A percentile compares a stretch with the other conserved stretches of the same genome.
Evolutionary conservation across 2,329 filamentous ascomycete genomes (phyloP).

Genomic region (Fusarium napiforme): DNA sequence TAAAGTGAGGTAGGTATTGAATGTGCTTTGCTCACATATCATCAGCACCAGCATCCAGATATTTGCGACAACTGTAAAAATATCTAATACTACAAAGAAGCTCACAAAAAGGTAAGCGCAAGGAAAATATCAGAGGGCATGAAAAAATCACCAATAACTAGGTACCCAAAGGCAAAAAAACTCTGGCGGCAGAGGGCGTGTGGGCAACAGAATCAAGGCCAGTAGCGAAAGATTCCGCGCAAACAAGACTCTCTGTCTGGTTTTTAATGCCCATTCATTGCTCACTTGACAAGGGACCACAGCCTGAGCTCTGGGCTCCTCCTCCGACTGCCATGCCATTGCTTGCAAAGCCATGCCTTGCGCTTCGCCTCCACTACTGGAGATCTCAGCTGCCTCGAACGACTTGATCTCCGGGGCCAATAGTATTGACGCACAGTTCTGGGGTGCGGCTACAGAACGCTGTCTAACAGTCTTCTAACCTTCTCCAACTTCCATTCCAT

Average conservation of each 20-base stretch:
- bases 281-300: conserved; percentile 38
- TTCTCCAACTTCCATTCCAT: conserved; percentile 24
- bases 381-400: conserved; percentile 45
- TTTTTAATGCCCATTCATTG: conserved; percentile 19
- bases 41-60: conserved; percentile 15
- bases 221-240: conserved; percentile 39
- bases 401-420: conserved; percentile 43
- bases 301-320: conserved; percentile 29
- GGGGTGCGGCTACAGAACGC: conserved; percentile 42
- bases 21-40: conserved; percentile 17
- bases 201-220: conserved; percentile 35
- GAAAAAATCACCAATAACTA: conserved; percentile 1
- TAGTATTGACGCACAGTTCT: conserved; percentile 38
- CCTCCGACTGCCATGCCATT: conserved; percentile 24
- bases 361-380: conserved; percentile 36
- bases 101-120: conserved; percentile 13
- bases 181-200: conserved; percentile 42
- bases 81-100: neutral
- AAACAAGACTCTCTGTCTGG: conserved; percentile 29
- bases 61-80: conserved; percentile 10
- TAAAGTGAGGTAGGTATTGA: neutral
- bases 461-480: conserved; percentile 42
- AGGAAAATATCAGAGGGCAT: conserved; percentile 16
- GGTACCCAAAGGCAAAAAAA: conserved; percentile 11
- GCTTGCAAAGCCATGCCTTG: conserved; percentile 14